Percentiles rank a stretch among this genome's conserved stretches.
Conservation (phyloP, 2,329 filamentous ascomycete genomes). For the Bretziella fagacearum region DNA sequence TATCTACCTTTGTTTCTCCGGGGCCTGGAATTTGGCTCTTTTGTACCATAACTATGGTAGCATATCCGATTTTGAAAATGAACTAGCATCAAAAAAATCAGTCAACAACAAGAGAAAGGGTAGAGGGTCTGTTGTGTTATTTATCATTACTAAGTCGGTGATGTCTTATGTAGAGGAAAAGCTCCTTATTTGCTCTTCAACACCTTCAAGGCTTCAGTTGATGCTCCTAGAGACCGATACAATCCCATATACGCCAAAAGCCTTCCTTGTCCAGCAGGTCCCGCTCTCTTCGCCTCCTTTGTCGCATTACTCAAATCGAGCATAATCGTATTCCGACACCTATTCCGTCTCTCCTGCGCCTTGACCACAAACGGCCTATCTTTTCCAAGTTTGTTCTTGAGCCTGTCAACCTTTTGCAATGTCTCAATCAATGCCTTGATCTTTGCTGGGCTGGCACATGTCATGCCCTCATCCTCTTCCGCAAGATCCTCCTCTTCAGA, state of each 20-base stretch:
- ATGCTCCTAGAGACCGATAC: slow-evolving; percentile 35
- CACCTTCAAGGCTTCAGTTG: slow-evolving; percentile 34
- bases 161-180: slow-evolving; percentile 6
- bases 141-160: slow-evolving; percentile 7
- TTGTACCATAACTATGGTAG: slow-evolving; percentile 5
- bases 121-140: background rate
- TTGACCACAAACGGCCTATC: slow-evolving; percentile 34
- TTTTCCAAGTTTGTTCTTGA: slow-evolving; percentile 32
- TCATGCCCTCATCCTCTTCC: slow-evolving; percentile 26
- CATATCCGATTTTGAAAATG: background rate
- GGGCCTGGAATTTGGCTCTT: background rate
- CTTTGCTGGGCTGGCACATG: slow-evolving; percentile 20
- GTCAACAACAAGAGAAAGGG: background rate
- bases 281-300: slow-evolving; percentile 28
- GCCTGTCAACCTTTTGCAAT: slow-evolving; percentile 28
- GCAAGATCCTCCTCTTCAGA: slow-evolving; percentile 18
- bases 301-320: slow-evolving; percentile 37
- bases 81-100: background rate
- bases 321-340: slow-evolving; percentile 39
- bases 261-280: slow-evolving; percentile 26
- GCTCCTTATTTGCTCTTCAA: slow-evolving; percentile 20
- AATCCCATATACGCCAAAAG: slow-evolving; percentile 35
- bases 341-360: slow-evolving; percentile 32
- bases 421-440: slow-evolving; percentile 24
- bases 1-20: background rate